Conservation (phyloP, 495 filamentous ascomycete genomes). For the Chaetomidium leptoderma region DNA sequence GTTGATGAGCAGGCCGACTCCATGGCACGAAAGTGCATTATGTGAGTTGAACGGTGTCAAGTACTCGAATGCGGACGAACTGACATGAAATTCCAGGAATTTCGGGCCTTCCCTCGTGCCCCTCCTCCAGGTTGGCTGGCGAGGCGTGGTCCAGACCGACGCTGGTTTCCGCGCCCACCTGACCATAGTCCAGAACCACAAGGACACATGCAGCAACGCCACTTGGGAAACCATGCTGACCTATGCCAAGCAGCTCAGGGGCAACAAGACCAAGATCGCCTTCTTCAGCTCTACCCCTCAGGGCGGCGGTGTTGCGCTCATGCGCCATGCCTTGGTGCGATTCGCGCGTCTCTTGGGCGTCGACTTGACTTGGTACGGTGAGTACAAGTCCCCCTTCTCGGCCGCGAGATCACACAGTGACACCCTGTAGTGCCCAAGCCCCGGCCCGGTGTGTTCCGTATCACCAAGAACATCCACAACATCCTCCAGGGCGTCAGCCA, state of each 20-base stretch:
- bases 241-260: slow-evolving; percentile 63
- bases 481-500: slow-evolving; percentile 79
- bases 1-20: slow-evolving; percentile 85
- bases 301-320: slow-evolving; percentile 82
- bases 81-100: slow-evolving; percentile 42
- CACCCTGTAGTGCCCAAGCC: slow-evolving; percentile 65
- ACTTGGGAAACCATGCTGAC: slow-evolving; percentile 70
- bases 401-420: slow-evolving; percentile 2
- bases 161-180: slow-evolving; percentile 59
- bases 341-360: slow-evolving; percentile 66
- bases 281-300: slow-evolving; percentile 87
- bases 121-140: slow-evolving; percentile 67
- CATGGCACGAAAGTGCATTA: slow-evolving; percentile 75
- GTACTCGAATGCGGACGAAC: not conserved
- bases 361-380: slow-evolving; percentile 70
- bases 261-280: slow-evolving; percentile 64
- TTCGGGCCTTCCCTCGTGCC: slow-evolving; percentile 75
- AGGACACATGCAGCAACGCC: slow-evolving; percentile 52
- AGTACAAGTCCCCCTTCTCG: slow-evolving; percentile 14
- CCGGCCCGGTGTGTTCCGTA: slow-evolving; percentile 75
- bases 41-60: slow-evolving; percentile 36
- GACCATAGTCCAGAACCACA: slow-evolving; percentile 58
- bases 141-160: slow-evolving; percentile 74
- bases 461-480: slow-evolving; percentile 90
- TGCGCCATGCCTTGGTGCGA: slow-evolving; percentile 79